Conservation (phyloP, 1,284 basidiomycete species). For the Ceratobasidium sp. region DNA sequence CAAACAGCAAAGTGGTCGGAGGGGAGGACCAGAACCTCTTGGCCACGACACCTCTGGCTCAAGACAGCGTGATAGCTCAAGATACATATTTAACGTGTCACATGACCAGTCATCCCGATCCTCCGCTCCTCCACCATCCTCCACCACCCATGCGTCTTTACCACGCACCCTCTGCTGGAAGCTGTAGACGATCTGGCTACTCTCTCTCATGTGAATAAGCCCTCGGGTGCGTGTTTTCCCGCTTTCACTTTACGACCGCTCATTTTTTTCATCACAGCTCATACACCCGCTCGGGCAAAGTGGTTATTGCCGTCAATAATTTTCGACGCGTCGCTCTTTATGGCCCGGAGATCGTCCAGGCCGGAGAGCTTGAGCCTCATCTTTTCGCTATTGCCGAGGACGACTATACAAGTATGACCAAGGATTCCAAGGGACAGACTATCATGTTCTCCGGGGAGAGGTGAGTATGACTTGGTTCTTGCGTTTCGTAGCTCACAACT, state of each 20-base stretch:
- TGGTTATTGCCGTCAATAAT: conserved; percentile 98
- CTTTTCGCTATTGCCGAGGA: conserved; percentile 99
- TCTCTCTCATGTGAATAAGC: conserved; percentile 97
- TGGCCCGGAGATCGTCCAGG: conserved; percentile 96
- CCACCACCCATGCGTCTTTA: too few relatives aligned
- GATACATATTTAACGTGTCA: too few relatives aligned
- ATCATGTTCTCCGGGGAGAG: conserved; percentile 99
- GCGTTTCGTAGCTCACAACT: conserved; percentile 49
- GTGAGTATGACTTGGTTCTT: conserved; percentile 56
- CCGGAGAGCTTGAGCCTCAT: conserved; percentile 97
- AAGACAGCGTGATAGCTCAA: too few relatives aligned
- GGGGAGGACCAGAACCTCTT: too few relatives aligned
- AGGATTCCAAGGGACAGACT: conserved; percentile 94
- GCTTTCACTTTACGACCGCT: neutral
- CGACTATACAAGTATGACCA: conserved; percentile 97
- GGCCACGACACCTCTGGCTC: too few relatives aligned
- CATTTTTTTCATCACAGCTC: conserved; percentile 80
- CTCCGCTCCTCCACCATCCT: too few relatives aligned
- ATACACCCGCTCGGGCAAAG: conserved; percentile 98
- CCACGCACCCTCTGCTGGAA: conserved; percentile 94
- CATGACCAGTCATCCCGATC: too few relatives aligned
- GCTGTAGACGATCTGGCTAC: conserved; percentile 98
- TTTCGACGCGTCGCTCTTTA: conserved; percentile 95
- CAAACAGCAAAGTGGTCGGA: too few relatives aligned
- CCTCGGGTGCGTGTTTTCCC: conserved; percentile 73